Base-by-base conservation (phyloP, 2,329 filamentous ascomycete genomes). In the Fusarium equiseti region DNA sequence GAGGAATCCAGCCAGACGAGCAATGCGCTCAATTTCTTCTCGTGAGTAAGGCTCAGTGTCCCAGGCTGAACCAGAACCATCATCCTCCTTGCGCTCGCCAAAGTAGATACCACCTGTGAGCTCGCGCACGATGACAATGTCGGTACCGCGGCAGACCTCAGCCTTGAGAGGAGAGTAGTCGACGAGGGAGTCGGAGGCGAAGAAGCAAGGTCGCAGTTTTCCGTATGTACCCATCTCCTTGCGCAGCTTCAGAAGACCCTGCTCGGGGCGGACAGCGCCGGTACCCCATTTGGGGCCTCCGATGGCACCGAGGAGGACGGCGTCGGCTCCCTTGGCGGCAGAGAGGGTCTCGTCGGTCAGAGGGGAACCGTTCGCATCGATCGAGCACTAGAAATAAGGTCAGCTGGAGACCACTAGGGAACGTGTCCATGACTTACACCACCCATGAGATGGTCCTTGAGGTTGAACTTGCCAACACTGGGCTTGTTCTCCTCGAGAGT, bases 281-380 rank as follows among this genome's bases (percentile, higher is more conserved):
- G 94, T 96, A 67, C 95, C 95, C 94, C 95, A 98, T 93, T 98
- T 82, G 16, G 96, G 95, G n/a, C 95, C 95, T 74, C 95, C 95
- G 77, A 98, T 97, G 74, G 95, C 94, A 73, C 95, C 95, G 58
- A 98, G 90, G 64, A 98, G 90, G 65, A 98, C 92, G 42, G 95
- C 95, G 81, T 97, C 92, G 70, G 95, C 94, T 54, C 87, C 85
- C 82, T 97, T 95, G 73, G 94, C 94, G 38, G 94, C 94, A 16
- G 84, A 84, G 75, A 98, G 91, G 68, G 94, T 93, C 76, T 92
- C 89, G 75, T 96, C 90, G 56, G 94, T 97, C 67, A 98, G 85
- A 31, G 95, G 90, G 31, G 84, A 87, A 75, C 93, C 93, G 77
- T 90, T 89, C 20, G 90, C 90, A 77, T 98, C 91, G 82, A 98